Evolutionary conservation across 1,284 basidiomycete genomes (phyloP), one percentile per base, ranked within the genome.

Genomic region (Cutaneotrichosporon mucoides): DNA sequence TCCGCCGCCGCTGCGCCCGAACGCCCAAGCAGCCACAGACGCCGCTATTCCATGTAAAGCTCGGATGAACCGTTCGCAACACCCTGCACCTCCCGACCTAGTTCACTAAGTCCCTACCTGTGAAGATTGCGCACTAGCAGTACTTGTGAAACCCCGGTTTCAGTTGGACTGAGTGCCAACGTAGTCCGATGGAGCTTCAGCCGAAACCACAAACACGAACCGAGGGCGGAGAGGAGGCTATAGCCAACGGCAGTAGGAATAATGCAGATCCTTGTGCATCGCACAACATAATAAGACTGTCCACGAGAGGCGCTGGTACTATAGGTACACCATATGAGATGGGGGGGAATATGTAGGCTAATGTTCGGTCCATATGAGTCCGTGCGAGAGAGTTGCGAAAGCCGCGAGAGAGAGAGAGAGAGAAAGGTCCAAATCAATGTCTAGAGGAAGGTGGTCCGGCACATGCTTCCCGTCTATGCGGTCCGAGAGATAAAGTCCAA

Each of bases 241-340:
- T 24, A 24, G 24, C 16, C 43, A 44, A 35, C 11, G 47, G 12
- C 33, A 5, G 2, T 15, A 11, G 37, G 36, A 50, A 50, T 15
- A 40, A 24, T n/a, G 15, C 38, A 34, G 43, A 50, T 50, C 49
- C 36, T 38, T 16, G 36, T 50, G 49, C 49, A 50, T 50, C 13
- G 38, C 49, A 50, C 49, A 50, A 50, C 49, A 50, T 9, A 48
- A 48, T 35, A 48, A 37, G 37, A 50, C 38, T 50, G 49, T 50
- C 49, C 49, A 50, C 38, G 36, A 50, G 49, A 50, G 36, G 49
- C 10, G 24, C 24, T 24, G 24, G 24, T 24, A 50, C 49, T 50
- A 50, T 11, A 37, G 49, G 36, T 50, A 50, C 49, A 48, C 46
- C 46, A 48, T 24, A 24, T 8, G 34, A 35, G 33, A 33, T 24